These are phyloP conservation scores for Aspergillus nanangensis DNA, from an alignment of 495 filamentous ascomycete species.

Conservation along the genomic window DNA sequence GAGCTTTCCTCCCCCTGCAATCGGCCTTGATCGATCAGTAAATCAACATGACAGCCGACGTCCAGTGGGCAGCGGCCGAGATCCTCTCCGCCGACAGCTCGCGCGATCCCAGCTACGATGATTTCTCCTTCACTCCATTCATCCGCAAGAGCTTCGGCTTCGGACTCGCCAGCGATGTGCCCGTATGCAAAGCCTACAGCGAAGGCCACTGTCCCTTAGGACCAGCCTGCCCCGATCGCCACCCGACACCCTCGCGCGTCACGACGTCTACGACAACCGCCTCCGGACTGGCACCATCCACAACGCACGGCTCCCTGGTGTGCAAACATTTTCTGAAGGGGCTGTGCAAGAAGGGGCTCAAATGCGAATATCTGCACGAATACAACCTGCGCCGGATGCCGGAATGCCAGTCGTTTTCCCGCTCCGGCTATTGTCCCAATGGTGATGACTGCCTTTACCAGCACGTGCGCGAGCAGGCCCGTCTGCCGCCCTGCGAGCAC, in stretches of 20 bases:
- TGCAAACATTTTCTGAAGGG: conserved; percentile 99
- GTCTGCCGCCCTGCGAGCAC: conserved; percentile 83
- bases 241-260: conserved; percentile 45
- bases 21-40: too few relatives aligned
- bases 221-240: conserved; percentile 65
- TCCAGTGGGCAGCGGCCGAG: conserved; percentile 27
- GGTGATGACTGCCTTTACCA: conserved; percentile 96
- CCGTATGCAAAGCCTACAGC: conserved; percentile 75
- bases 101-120: conserved; percentile 53
- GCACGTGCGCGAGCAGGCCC: conserved; percentile 79
- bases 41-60: conserved; percentile 38
- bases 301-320: conserved; percentile 63
- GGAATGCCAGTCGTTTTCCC: conserved; percentile 88
- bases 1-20: too few relatives aligned
- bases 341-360: conserved; percentile 93
- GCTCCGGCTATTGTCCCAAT: conserved; percentile 89
- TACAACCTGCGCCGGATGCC: conserved; percentile 98
- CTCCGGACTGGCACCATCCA: conserved; percentile 43
- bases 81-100: conserved; percentile 34
- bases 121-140: conserved; percentile 72
- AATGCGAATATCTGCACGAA: conserved; percentile 95
- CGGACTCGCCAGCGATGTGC: conserved; percentile 67
- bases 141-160: conserved; percentile 72
- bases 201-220: conserved; percentile 77
- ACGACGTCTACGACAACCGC: conserved; percentile 51